phyloP scores from a whole-genome alignment of 306 rosid species.

The Lathyrus sativus region DNA sequence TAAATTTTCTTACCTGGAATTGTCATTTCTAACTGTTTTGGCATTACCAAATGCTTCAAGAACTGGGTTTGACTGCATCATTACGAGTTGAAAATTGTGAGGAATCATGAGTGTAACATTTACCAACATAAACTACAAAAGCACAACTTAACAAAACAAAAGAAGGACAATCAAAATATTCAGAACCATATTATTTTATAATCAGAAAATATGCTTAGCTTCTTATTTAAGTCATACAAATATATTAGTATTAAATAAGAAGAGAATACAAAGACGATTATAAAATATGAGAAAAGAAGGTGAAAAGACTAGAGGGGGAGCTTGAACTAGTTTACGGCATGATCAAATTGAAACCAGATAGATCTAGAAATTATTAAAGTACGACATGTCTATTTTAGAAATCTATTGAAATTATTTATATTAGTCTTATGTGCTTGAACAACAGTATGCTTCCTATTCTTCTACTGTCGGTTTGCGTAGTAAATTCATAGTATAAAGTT shows the following conservation, averaged over 20 bases:
- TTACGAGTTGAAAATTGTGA: conserved; percentile 31
- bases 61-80: conserved; percentile 91
- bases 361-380: conserved; percentile 8
- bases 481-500: conserved; percentile 24
- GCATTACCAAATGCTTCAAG: conserved; percentile 98
- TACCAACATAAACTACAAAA: conserved; percentile 16
- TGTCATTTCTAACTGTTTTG: conserved; percentile 84
- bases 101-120: conserved; percentile 23
- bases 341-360: conserved; percentile 24
- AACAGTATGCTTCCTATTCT: conserved; percentile 19
- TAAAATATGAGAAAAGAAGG: background rate
- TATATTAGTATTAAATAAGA: conserved; percentile 12
- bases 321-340: conserved; percentile 23
- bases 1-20: conserved; percentile 75
- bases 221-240: conserved; percentile 18
- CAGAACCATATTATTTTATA: conserved; percentile 24
- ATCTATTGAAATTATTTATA: conserved; percentile 25
- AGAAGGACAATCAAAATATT: conserved; percentile 22
- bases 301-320: conserved; percentile 25
- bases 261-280: conserved; percentile 13
- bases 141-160: conserved; percentile 20
- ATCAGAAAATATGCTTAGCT: conserved; percentile 6
- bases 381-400: conserved; percentile 13
- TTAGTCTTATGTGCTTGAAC: conserved; percentile 18
- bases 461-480: conserved; percentile 17